Evolutionary conservation across 2,329 filamentous ascomycete genomes (phyloP).

Genomic region (Geosmithia putterillii): DNA sequence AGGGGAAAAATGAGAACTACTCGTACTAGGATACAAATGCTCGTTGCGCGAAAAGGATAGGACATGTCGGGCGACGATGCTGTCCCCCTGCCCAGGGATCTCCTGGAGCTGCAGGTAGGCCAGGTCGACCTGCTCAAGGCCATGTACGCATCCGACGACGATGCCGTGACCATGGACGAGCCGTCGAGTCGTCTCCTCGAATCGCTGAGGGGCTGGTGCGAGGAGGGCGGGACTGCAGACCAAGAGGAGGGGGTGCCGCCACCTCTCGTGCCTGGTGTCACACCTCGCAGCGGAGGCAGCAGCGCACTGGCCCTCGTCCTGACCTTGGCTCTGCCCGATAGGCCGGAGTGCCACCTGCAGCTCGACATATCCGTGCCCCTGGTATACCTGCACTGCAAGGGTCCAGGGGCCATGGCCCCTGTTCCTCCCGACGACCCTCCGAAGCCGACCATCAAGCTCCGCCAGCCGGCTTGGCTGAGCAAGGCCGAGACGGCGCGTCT

Average conservation of each 20-base stretch:
- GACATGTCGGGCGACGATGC: too few relatives aligned
- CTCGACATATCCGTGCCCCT: constrained; percentile 23
- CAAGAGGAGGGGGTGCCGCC: constrained; percentile 3
- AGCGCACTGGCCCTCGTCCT: constrained; percentile 12
- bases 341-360: constrained; percentile 8
- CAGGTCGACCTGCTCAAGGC: constrained; percentile 38
- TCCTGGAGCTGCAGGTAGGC: constrained; percentile 33
- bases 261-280: too few relatives aligned
- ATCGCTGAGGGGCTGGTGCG: constrained; percentile 10
- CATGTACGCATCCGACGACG: constrained; percentile 33
- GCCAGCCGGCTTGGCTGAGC: constrained; percentile 39
- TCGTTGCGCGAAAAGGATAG: too few relatives aligned
- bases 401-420: too few relatives aligned
- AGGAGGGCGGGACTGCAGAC: constrained; percentile 1
- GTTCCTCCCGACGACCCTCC: constrained; percentile 16
- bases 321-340: constrained; percentile 9
- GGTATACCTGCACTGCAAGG: neutral
- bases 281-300: neutral
- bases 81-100: constrained; percentile 23
- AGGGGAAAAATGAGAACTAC: too few relatives aligned
- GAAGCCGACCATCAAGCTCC: constrained; percentile 24
- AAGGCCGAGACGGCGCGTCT: constrained; percentile 29
- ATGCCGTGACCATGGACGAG: constrained; percentile 13
- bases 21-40: too few relatives aligned
- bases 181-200: constrained; percentile 7